A percentile compares a stretch with the other conserved stretches of the same genome.
Conservation (phyloP, 768 basidiomycete species). For the Pluteus cervinus region DNA sequence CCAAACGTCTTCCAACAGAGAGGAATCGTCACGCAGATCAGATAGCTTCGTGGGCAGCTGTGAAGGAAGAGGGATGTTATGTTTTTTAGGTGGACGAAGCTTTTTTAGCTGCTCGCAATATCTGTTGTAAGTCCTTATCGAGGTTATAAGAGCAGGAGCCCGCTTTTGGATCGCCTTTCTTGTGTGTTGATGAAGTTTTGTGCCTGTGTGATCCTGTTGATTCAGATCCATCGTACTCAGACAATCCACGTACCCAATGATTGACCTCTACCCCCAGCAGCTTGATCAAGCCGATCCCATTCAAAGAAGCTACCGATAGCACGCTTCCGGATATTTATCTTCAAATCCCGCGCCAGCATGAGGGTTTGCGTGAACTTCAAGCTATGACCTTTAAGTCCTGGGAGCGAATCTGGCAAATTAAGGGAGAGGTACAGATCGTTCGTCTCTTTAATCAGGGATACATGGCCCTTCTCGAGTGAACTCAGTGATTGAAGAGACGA, state of each 20-base stretch:
- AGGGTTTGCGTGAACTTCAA: too few species aligned
- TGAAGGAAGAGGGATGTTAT: constrained; percentile 22
- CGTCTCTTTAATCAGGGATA: too few species aligned
- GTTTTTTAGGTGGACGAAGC: constrained; percentile 6
- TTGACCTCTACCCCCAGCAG: constrained; percentile 13
- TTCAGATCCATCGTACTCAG: too few species aligned
- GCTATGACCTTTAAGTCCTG: too few species aligned
- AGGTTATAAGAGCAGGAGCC: constrained; percentile 17
- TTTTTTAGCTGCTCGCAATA: constrained; percentile 15
- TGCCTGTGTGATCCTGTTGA: too few species aligned
- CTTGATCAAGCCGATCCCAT: constrained; percentile 19
- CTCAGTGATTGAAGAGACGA: too few species aligned
- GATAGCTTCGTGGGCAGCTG: constrained; percentile 22
- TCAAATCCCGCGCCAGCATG: constrained; percentile 11
- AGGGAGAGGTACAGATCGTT: too few species aligned
- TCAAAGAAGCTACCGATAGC: constrained; percentile 19
- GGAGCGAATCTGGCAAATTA: too few species aligned
- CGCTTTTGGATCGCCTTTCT: constrained; percentile 21
- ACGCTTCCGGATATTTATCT: constrained; percentile 17
- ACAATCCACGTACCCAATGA: constrained; percentile 5
- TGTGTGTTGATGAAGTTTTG: constrained; percentile 26
- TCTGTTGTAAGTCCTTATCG: constrained; percentile 21
- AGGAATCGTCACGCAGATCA: constrained; percentile 13
- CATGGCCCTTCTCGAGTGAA: too few species aligned
- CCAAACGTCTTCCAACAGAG: constrained; percentile 31